Conservation (phyloP, 2,329 filamentous ascomycete species). For the Botrytis deweyae region DNA sequence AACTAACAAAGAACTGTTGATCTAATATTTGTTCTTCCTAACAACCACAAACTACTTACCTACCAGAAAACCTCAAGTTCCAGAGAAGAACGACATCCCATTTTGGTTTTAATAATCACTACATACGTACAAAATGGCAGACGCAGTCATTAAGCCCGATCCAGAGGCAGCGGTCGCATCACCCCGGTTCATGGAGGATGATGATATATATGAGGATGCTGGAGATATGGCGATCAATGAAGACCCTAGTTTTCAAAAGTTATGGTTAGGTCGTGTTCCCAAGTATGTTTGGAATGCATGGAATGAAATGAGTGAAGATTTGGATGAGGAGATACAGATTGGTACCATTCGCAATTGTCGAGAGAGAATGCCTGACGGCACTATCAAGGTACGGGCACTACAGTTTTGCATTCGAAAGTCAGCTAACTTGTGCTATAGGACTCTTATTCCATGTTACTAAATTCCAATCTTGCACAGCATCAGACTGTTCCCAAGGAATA, state of each 20-base stretch:
- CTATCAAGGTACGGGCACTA: slow-evolving; percentile 42
- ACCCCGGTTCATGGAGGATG: slow-evolving; percentile 52
- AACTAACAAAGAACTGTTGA: slow-evolving; percentile 8
- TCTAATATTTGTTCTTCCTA: neutral
- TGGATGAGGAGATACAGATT: slow-evolving; percentile 78
- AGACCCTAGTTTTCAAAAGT: slow-evolving; percentile 41
- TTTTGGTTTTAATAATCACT: neutral
- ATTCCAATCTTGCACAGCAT: slow-evolving; percentile 63
- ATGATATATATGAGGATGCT: slow-evolving; percentile 69
- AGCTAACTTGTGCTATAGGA: slow-evolving; percentile 38
- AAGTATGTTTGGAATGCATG: slow-evolving; percentile 80
- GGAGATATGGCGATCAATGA: slow-evolving; percentile 60
- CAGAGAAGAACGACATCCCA: neutral
- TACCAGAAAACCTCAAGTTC: neutral
- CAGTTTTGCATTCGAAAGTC: neutral
- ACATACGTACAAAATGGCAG: slow-evolving; percentile 33
- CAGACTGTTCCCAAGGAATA: slow-evolving; percentile 84
- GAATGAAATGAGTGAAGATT: slow-evolving; percentile 60
- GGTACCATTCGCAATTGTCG: slow-evolving; percentile 63
- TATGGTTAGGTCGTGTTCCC: slow-evolving; percentile 77
- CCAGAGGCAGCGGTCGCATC: slow-evolving; percentile 46
- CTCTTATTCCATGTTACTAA: slow-evolving; percentile 65
- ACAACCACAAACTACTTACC: neutral
- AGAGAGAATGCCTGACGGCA: slow-evolving; percentile 50
- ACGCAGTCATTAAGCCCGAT: slow-evolving; percentile 49